Evolutionary conservation across 805 yeast species (phyloP).

Genomic region (Yamadazyma philogaea): DNA sequence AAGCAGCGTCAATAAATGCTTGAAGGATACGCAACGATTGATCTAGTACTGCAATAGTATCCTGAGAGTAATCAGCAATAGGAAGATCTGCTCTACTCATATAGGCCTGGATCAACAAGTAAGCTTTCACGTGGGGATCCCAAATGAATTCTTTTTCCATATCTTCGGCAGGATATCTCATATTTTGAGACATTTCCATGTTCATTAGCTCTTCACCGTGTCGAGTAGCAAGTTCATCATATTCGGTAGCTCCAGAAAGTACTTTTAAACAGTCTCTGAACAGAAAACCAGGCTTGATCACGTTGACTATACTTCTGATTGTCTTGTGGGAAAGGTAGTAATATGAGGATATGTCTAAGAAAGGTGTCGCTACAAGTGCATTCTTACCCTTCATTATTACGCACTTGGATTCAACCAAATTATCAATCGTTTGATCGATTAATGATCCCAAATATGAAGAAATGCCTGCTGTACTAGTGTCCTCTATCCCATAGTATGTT

Average conservation of each 20-base stretch:
- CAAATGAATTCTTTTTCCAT: constrained; percentile 63
- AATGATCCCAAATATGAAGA: constrained; percentile 57
- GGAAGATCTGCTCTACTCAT: constrained; percentile 76
- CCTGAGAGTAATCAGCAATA: constrained; percentile 92
- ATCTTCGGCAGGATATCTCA: constrained; percentile 61
- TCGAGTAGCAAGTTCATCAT: constrained; percentile 83
- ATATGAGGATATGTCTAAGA: constrained; percentile 79
- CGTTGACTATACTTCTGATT: constrained; percentile 61
- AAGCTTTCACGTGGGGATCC: constrained; percentile 85
- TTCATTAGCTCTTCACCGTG: constrained; percentile 90
- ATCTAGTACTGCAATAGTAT: constrained; percentile 87
- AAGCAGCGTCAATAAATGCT: constrained; percentile 85
- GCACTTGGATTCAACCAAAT: constrained; percentile 72
- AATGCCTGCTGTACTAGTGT: constrained; percentile 52
- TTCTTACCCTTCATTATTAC: constrained; percentile 48
- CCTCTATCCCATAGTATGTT: constrained; percentile 71
- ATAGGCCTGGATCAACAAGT: constrained; percentile 67
- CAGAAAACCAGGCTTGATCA: constrained; percentile 43
- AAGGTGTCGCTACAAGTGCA: constrained; percentile 67
- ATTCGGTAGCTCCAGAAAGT: constrained; percentile 67
- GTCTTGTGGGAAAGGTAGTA: constrained; percentile 92
- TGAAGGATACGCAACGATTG: constrained; percentile 92
- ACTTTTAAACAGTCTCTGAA: constrained; percentile 64
- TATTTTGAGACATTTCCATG: constrained; percentile 73
- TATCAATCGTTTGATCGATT: constrained; percentile 65